Evolutionary conservation across 768 basidiomycete genomes (phyloP).

Genomic region (Leccinum incarnatum): DNA sequence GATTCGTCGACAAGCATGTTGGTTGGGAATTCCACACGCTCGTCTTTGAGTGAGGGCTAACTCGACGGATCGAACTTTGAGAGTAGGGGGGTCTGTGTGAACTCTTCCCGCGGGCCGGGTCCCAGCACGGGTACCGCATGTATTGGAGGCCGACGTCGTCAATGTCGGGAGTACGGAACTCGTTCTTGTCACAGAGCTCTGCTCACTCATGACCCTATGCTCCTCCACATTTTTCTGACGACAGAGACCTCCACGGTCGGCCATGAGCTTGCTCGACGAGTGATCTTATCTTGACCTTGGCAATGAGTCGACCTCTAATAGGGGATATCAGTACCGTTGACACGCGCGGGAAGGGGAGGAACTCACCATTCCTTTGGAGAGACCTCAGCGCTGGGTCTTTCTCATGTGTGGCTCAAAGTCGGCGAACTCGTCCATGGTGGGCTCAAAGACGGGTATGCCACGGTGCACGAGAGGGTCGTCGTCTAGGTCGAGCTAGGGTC

Average conservation of each 20-base stretch:
- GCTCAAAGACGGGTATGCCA: constrained; percentile 96
- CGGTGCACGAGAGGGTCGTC: constrained; percentile 79
- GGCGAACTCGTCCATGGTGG: constrained; percentile 84
- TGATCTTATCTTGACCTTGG: constrained; percentile 79
- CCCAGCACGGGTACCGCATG: constrained; percentile 32
- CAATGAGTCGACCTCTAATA: constrained; percentile 57
- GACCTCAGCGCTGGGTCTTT: constrained; percentile 86
- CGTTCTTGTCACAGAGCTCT: constrained; percentile 75
- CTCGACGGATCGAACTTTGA: constrained; percentile 42
- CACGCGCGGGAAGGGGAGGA: constrained; percentile 11
- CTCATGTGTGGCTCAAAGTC: constrained; percentile 64
- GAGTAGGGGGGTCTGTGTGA: constrained; percentile 42
- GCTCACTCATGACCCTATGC: constrained; percentile 74
- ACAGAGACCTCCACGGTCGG: constrained; percentile 81
- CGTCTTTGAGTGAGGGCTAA: constrained; percentile 48
- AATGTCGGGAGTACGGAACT: constrained; percentile 69
- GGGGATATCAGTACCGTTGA: constrained; percentile 16
- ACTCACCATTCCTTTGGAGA: constrained; percentile 86
- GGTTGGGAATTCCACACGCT: constrained; percentile 27
- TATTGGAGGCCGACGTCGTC: constrained; percentile 59
- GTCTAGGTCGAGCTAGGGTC: constrained; percentile 67
- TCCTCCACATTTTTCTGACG: constrained; percentile 90
- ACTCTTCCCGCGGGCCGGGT: constrained; percentile 33
- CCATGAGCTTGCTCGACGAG: constrained; percentile 93
- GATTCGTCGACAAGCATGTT: background rate